phyloP scores from a whole-genome alignment of 2,329 filamentous ascomycete genomes.

The Peltaster fructicola region DNA sequence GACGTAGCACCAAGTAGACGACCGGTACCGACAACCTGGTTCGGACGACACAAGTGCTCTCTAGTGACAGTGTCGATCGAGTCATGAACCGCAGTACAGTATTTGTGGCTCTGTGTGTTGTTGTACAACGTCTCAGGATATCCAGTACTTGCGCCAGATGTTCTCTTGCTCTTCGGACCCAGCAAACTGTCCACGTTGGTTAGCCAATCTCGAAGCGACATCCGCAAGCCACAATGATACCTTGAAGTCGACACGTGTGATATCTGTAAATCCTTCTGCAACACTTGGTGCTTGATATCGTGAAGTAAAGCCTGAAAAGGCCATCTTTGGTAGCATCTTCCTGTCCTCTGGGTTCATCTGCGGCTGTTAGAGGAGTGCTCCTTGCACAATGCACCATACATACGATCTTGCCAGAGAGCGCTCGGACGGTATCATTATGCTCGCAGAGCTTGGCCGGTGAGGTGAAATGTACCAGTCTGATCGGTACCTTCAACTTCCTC shows the following conservation, averaged over 20 bases:
- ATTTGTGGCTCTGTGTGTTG: no score
- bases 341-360: constrained; percentile 72
- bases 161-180: constrained; percentile 50
- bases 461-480: constrained; percentile 75
- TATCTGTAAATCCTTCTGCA: constrained; percentile 70
- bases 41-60: no score
- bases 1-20: no score
- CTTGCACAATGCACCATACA: constrained; percentile 6
- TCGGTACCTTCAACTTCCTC: constrained; percentile 48
- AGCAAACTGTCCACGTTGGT: constrained; percentile 33
- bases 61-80: no score
- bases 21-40: no score
- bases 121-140: constrained; percentile 18
- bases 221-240: constrained; percentile 23
- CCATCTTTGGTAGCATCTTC: constrained; percentile 53
- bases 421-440: constrained; percentile 76
- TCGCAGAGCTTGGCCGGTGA: constrained; percentile 51
- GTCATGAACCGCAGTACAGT: no score
- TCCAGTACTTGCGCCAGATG: constrained; percentile 66
- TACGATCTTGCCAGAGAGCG: constrained; percentile 33
- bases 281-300: constrained; percentile 55
- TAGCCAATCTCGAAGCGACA: constrained; percentile 4
- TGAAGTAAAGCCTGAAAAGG: constrained; percentile 58
- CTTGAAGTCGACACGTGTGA: constrained; percentile 57
- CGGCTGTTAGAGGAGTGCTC: constrained; percentile 1